phyloP scores from a whole-genome alignment of 2,329 filamentous ascomycete species.

The Monilinia fructigena region DNA sequence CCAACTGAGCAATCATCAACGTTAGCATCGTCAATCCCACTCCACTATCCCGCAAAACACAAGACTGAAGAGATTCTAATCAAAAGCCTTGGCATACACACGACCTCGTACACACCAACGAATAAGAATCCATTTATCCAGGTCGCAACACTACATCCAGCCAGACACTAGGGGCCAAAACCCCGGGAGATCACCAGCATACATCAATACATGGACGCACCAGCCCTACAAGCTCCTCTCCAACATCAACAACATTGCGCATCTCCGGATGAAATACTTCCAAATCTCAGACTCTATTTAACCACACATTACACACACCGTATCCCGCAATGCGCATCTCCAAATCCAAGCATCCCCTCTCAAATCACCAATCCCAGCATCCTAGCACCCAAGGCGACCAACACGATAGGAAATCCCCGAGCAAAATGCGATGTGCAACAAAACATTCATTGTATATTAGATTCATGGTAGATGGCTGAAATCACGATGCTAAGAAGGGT shows the following conservation, averaged over 20 bases:
- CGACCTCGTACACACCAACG: background rate
- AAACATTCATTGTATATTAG: background rate
- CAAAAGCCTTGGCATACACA: background rate
- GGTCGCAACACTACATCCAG: background rate
- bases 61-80: background rate
- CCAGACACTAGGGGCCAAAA: background rate
- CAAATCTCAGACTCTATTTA: no score
- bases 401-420: constrained; percentile 14
- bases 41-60: background rate
- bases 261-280: background rate
- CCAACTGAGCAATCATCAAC: background rate
- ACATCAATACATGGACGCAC: background rate
- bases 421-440: constrained; percentile 11
- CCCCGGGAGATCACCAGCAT: background rate
- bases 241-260: background rate
- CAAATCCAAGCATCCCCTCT: no score
- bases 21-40: background rate
- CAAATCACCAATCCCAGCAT: background rate
- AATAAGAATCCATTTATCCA: background rate
- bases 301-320: no score
- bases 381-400: background rate
- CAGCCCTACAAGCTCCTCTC: background rate
- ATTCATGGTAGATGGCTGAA: background rate
- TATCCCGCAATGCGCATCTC: no score
- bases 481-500: background rate